Evolutionary conservation across 192 early-diverging fungal genomes (phyloP).

Genomic region (Mortierella claussenii): DNA sequence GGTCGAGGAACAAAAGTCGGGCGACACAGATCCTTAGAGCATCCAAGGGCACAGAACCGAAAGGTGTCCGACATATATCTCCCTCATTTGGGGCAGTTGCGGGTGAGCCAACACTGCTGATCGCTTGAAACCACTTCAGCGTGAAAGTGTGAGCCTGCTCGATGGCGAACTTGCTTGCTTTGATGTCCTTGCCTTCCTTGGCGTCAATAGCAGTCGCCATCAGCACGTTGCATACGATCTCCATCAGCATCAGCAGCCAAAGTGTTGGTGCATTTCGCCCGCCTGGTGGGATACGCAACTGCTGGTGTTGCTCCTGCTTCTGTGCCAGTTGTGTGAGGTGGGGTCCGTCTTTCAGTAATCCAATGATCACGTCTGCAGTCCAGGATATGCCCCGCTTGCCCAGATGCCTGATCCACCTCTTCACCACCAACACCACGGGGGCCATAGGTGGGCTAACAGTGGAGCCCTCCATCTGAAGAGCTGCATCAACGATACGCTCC

Average conservation of each 20-base stretch:
- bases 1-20: slow-evolving; percentile 34
- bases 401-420: slow-evolving; percentile 46
- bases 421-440: slow-evolving; percentile 28
- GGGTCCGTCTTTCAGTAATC: slow-evolving; percentile 29
- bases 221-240: slow-evolving; percentile 44
- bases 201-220: slow-evolving; percentile 48
- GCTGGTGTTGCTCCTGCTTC: slow-evolving; percentile 40
- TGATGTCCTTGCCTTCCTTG: slow-evolving; percentile 31
- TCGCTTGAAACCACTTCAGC: slow-evolving; percentile 38
- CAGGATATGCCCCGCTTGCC: slow-evolving; percentile 35
- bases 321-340: slow-evolving; percentile 14
- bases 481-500: slow-evolving; percentile 28
- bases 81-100: slow-evolving; percentile 2
- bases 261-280: slow-evolving; percentile 18
- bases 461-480: slow-evolving; percentile 22
- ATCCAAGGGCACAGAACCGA: slow-evolving; percentile 29
- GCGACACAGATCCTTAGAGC: slow-evolving; percentile 21
- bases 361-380: slow-evolving; percentile 38
- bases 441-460: slow-evolving; percentile 21
- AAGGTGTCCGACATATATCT: slow-evolving; percentile 37
- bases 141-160: slow-evolving; percentile 32
- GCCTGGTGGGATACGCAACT: slow-evolving; percentile 1
- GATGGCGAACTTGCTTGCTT: slow-evolving; percentile 37
- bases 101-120: slow-evolving; percentile 2
- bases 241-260: slow-evolving; percentile 42